A percentile compares a stretch with the other conserved stretches of the same genome.
phyloP scores from a whole-genome alignment of 495 filamentous ascomycete species.

The Trichoderma parareesei region DNA sequence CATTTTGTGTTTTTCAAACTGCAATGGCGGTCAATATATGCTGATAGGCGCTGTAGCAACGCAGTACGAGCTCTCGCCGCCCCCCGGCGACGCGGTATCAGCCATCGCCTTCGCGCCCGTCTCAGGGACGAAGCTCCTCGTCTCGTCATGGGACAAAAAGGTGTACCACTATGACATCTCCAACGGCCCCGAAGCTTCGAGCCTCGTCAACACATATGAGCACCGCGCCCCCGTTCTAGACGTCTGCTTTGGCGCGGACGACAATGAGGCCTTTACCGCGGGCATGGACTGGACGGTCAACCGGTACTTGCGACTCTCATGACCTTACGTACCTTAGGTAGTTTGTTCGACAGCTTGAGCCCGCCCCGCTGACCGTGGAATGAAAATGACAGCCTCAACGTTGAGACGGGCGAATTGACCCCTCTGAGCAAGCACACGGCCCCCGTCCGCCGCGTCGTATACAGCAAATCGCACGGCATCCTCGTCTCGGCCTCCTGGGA shows the following conservation, averaged over 20 bases:
- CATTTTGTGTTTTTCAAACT: neutral
- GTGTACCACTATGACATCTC: constrained; percentile 79
- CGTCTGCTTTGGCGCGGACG: constrained; percentile 79
- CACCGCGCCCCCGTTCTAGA: constrained; percentile 83
- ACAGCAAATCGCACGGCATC: constrained; percentile 45
- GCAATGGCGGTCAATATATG: neutral
- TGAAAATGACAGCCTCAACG: constrained; percentile 58
- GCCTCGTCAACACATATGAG: constrained; percentile 62
- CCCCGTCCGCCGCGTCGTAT: constrained; percentile 75
- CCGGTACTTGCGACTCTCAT: constrained; percentile 37
- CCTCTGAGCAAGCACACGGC: constrained; percentile 70
- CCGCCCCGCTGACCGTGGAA: constrained; percentile 1
- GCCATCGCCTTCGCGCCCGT: constrained; percentile 72
- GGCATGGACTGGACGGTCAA: constrained; percentile 81
- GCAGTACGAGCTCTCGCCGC: constrained; percentile 62
- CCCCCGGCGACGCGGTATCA: constrained; percentile 85
- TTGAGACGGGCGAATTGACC: constrained; percentile 60
- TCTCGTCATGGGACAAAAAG: constrained; percentile 90
- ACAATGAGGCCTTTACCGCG: constrained; percentile 73
- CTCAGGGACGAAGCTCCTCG: constrained; percentile 61
- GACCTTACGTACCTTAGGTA: too few relatives aligned
- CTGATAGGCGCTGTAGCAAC: constrained; percentile 32
- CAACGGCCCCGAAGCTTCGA: constrained; percentile 47
- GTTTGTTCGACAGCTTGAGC: neutral
- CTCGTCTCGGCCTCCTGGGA: constrained; percentile 93